Evolutionary conservation across 306 rosid genomes (phyloP).

Genomic region (Pyrus pyrifolia): DNA sequence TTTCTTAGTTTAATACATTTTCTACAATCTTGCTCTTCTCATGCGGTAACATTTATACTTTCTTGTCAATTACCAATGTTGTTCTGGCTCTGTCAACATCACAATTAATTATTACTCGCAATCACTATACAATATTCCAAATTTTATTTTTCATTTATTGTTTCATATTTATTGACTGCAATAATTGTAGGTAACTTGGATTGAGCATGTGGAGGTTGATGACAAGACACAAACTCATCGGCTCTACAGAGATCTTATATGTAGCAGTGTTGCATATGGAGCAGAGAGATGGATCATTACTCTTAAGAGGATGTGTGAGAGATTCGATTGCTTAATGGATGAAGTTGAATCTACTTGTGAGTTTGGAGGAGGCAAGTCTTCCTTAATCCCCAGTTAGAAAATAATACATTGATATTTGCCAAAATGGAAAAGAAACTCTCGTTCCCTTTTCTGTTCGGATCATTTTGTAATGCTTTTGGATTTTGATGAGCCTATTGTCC

Average conservation of each 20-base stretch:
- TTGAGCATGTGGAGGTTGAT: conserved; percentile 66
- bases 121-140: background rate
- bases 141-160: background rate
- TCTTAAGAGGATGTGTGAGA: conserved; percentile 64
- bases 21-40: background rate
- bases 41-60: background rate
- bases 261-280: conserved; percentile 36
- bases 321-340: conserved; percentile 19
- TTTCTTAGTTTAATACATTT: background rate
- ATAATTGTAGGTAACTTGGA: conserved; percentile 51
- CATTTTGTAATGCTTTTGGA: background rate
- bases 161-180: background rate
- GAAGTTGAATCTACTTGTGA: conserved; percentile 14
- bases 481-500: background rate
- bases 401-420: background rate
- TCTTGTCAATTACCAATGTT: background rate
- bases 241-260: conserved; percentile 39
- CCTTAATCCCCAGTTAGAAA: background rate
- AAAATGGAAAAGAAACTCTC: background rate
- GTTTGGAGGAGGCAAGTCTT: conserved; percentile 28
- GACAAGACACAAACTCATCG: conserved; percentile 39
- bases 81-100: background rate
- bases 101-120: background rate
- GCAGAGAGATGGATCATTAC: conserved; percentile 64
- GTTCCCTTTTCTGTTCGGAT: background rate